Evolutionary conservation across 148 eudicot genomes (phyloP).

Genomic region (Heliosperma pusillum): DNA sequence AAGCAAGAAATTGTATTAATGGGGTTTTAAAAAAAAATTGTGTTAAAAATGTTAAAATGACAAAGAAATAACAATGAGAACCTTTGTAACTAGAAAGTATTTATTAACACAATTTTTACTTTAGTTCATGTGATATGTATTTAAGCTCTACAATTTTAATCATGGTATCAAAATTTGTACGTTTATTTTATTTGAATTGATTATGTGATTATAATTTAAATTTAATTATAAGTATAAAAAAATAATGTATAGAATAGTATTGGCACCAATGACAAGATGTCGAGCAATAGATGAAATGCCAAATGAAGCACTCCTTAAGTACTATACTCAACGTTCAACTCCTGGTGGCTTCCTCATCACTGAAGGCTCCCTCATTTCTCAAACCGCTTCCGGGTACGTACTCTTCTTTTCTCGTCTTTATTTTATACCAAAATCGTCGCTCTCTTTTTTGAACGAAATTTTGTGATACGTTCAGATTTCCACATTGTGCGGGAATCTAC

Average conservation of each 20-base stretch:
- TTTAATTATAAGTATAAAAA: too few species aligned
- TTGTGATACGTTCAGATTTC: conserved; percentile 5
- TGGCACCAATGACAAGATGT: conserved; percentile 45
- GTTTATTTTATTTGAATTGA: too few species aligned
- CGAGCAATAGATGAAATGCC: conserved; percentile 39
- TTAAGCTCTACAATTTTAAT: neutral
- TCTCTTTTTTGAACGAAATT: too few species aligned
- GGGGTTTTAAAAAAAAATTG: too few species aligned
- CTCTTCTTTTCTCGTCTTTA: neutral
- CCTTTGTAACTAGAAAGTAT: too few species aligned
- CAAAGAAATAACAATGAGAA: too few species aligned
- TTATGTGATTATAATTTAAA: too few species aligned
- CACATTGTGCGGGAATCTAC: conserved; percentile 50
- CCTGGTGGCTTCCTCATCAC: conserved; percentile 41
- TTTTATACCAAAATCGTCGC: neutral
- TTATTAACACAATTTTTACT: too few species aligned
- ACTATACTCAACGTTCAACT: conserved; percentile 53
- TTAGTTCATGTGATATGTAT: too few species aligned
- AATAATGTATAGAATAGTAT: conserved; percentile 36
- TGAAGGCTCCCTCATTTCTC: conserved; percentile 45
- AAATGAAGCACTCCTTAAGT: conserved; percentile 42
- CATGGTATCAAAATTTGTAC: too few species aligned
- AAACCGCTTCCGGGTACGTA: conserved; percentile 30
- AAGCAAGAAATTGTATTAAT: too few species aligned
- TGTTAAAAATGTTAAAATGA: too few species aligned